Conservation (phyloP, 2,329 filamentous ascomycete genomes). For the Aspergillus awamori region DNA sequence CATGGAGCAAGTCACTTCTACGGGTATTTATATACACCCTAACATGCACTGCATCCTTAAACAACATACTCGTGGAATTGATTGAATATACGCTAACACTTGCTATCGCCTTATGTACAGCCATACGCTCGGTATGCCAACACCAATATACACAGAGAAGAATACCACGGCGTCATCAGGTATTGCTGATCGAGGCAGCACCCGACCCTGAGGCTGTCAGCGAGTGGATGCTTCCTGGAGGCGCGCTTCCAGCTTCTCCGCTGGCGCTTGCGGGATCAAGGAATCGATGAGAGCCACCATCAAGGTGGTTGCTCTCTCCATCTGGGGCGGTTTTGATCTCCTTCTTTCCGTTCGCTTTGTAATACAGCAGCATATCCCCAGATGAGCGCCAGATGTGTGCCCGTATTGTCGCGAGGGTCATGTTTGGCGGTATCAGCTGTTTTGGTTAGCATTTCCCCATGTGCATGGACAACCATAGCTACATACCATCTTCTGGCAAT, state of each 20-base stretch:
- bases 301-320: conserved; percentile 22
- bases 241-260: conserved; percentile 26
- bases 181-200: conserved; percentile 23
- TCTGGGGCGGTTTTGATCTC: conserved; percentile 35
- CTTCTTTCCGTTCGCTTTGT: conserved; percentile 88
- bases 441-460: conserved; percentile 6
- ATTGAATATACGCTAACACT: too few relatives aligned
- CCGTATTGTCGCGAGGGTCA: conserved; percentile 91
- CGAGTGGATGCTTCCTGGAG: conserved; percentile 36
- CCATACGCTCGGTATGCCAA: not conserved
- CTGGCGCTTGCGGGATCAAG: conserved; percentile 20
- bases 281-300: conserved; percentile 8
- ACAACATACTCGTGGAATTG: too few relatives aligned
- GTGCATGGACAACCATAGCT: not conserved
- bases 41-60: too few relatives aligned
- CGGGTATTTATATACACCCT: too few relatives aligned
- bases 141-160: conserved; percentile 13
- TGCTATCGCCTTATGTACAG: not conserved
- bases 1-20: too few relatives aligned
- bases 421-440: conserved; percentile 67
- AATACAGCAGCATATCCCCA: conserved; percentile 87
- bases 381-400: conserved; percentile 93
- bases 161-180: conserved; percentile 6
- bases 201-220: conserved; percentile 35
- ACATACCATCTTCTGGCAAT: conserved; percentile 87